Evolutionary conservation across 1,284 basidiomycete species (phyloP).

Genomic region (Volvariella surrecta): DNA sequence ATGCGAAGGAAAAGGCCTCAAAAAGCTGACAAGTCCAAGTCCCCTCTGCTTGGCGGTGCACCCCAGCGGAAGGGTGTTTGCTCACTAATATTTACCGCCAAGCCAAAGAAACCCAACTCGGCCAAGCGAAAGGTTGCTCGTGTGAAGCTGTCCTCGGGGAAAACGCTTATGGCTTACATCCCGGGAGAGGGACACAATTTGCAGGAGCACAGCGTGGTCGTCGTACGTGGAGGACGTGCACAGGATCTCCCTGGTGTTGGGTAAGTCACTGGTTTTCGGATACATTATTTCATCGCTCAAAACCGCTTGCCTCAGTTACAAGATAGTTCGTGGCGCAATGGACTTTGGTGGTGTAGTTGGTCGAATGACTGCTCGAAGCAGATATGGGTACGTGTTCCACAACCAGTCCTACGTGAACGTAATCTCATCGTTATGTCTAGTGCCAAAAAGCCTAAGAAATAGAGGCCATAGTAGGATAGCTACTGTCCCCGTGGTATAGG

Average conservation of each 20-base stretch:
- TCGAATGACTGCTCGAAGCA: conserved; percentile 76
- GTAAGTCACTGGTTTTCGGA: conserved; percentile 39
- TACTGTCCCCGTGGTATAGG: too few relatives aligned
- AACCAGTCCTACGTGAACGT: neutral
- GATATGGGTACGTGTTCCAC: conserved; percentile 73
- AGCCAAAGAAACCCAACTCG: conserved; percentile 98
- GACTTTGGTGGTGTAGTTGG: conserved; percentile 92
- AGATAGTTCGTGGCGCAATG: conserved; percentile 87
- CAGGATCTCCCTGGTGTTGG: conserved; percentile 97
- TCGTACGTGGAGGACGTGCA: conserved; percentile 89
- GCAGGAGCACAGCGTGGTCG: conserved; percentile 95
- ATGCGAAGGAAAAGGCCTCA: conserved; percentile 55
- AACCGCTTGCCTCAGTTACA: conserved; percentile 62
- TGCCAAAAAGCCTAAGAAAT: conserved; percentile 79
- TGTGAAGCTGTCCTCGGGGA: conserved; percentile 88
- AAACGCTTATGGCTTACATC: conserved; percentile 90
- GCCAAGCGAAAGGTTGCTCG: conserved; percentile 96
- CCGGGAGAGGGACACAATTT: conserved; percentile 97
- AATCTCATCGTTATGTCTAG: conserved; percentile 12
- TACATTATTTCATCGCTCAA: neutral
- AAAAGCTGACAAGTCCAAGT: conserved; percentile 45
- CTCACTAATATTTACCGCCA: conserved; percentile 74
- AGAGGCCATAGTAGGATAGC: too few relatives aligned
- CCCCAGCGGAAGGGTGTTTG: conserved; percentile 91
- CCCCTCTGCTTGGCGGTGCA: conserved; percentile 71